phyloP scores from a whole-genome alignment of 805 yeast species.

The Saccharomyces eubayanus region DNA sequence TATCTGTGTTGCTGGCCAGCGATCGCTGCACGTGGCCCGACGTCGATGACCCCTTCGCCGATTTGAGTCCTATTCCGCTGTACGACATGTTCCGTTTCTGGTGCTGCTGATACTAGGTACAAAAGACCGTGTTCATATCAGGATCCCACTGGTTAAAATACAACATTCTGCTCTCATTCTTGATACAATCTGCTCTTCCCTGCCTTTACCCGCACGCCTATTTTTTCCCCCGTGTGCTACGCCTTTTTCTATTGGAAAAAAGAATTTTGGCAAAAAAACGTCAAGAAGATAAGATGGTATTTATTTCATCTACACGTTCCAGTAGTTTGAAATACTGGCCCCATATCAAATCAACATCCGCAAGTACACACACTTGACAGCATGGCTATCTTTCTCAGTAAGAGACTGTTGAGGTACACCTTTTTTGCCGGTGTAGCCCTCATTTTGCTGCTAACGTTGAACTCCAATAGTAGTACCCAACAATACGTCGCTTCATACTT shows the following conservation, averaged over 20 bases:
- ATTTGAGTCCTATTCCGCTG: slow-evolving; percentile 26
- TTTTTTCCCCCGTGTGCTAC: not conserved
- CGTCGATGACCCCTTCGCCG: slow-evolving; percentile 30
- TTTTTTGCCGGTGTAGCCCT: slow-evolving; percentile 10
- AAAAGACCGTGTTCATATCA: not conserved
- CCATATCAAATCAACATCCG: not conserved
- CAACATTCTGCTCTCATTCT: not conserved
- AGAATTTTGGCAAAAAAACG: not conserved
- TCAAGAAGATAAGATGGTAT: not conserved
- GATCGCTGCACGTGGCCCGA: slow-evolving; percentile 30
- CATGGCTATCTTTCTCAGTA: slow-evolving; percentile 20
- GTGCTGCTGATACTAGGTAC: not conserved
- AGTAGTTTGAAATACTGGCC: not conserved
- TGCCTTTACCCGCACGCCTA: not conserved
- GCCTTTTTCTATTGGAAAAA: not conserved
- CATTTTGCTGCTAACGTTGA: slow-evolving; percentile 7
- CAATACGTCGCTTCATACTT: slow-evolving; percentile 2
- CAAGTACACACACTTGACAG: not conserved
- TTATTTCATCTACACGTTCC: not conserved
- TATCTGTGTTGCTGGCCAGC: slow-evolving; percentile 13
- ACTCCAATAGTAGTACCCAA: slow-evolving; percentile 2
- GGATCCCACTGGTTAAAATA: not conserved
- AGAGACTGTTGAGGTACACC: slow-evolving; percentile 15
- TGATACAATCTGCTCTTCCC: not conserved
- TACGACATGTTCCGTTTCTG: slow-evolving; percentile 17